Percentiles rank a stretch among this genome's conserved stretches.
Evolutionary conservation across 306 rosid species (phyloP).

Genomic region (Castanospermum australe): DNA sequence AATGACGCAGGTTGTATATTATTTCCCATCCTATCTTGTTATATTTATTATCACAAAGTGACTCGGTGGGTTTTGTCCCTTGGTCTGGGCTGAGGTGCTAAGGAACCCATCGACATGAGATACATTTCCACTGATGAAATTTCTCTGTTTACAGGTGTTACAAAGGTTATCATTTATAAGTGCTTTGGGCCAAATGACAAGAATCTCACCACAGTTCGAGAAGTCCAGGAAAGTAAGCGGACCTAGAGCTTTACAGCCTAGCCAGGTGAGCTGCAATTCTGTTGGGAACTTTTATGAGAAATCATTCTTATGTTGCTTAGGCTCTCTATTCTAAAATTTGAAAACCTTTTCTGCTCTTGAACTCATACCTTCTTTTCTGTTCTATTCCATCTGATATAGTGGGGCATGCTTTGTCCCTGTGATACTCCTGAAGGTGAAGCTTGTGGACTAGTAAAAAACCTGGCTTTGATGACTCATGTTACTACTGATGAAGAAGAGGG

Average conservation of each 20-base stretch:
- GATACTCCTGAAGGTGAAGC: slow-evolving; percentile 98
- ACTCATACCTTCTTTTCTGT: not conserved
- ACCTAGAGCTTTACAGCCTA: slow-evolving; percentile 95
- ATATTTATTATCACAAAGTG: not conserved
- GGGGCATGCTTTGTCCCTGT: slow-evolving; percentile 99
- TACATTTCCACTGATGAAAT: slow-evolving; percentile 12
- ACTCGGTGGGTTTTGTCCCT: not conserved
- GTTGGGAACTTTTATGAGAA: not conserved
- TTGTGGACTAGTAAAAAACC: slow-evolving; percentile 91
- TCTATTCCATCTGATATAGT: slow-evolving; percentile 43
- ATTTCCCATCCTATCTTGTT: not conserved
- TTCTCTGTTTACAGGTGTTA: slow-evolving; percentile 54
- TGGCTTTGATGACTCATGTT: slow-evolving; percentile 97
- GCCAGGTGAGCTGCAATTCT: slow-evolving; percentile 64
- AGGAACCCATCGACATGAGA: not conserved
- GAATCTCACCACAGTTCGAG: slow-evolving; percentile 91
- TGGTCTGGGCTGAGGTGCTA: not conserved
- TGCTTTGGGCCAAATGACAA: slow-evolving; percentile 83
- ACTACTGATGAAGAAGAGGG: slow-evolving; percentile 91
- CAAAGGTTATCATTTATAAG: slow-evolving; percentile 80
- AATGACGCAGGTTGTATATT: slow-evolving; percentile 77
- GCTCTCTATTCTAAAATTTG: not conserved
- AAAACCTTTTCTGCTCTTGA: not conserved
- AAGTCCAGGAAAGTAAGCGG: slow-evolving; percentile 95
- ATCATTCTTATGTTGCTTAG: not conserved